Evolutionary conservation across 805 yeast species (phyloP), one percentile per base, ranked within the genome.

Genomic region (Suhomyces canberraensis): DNA sequence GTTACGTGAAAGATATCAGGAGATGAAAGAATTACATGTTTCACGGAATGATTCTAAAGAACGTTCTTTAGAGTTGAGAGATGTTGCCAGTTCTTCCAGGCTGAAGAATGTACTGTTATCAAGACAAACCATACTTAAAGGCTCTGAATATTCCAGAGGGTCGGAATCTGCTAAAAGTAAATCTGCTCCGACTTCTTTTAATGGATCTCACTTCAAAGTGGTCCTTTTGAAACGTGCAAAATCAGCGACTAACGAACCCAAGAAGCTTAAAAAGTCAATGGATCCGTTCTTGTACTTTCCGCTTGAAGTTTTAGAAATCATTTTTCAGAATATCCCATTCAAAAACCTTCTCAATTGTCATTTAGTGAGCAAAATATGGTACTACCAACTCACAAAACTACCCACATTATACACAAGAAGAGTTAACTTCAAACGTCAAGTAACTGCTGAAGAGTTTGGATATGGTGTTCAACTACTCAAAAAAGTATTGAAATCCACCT

Each of bases 361-460:
- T 39, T 39, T 54, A 19, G 73, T 68, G 24, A 52, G 59, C 31
- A 56, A 46, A 37, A 25, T 21, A 11, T 68, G 73, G 73, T 59
- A 66, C 39, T 13, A 33, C 6, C 32, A 50, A 1, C 50, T 68
- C 11, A 44, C 48, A 4, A 31, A 36, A 1, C 42, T 67, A 1
- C 66, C 66, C 1, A 28, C 36, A 11, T 41, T 68, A 14, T 66
- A 60, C 41, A 29, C 34, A 3, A 29, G 33, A 14, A 43, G 45
- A 1, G 44, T 61, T 20, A 32, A 35, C 13, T 52, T 61, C 33
- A 61, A 57, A 31, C 48, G 45, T n/a, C 47, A 48, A 14, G 44
- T 66, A 14, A 48, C 53, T 2, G 34, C 46, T 3, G 43, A 47
- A 0, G 72, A 66, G 35, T 64, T 60, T 41, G 27, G 40, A 4